These are phyloP conservation scores for Sclerotinia subarctica DNA, from an alignment of 2,329 filamentous ascomycete species.

Conservation along the genomic window DNA sequence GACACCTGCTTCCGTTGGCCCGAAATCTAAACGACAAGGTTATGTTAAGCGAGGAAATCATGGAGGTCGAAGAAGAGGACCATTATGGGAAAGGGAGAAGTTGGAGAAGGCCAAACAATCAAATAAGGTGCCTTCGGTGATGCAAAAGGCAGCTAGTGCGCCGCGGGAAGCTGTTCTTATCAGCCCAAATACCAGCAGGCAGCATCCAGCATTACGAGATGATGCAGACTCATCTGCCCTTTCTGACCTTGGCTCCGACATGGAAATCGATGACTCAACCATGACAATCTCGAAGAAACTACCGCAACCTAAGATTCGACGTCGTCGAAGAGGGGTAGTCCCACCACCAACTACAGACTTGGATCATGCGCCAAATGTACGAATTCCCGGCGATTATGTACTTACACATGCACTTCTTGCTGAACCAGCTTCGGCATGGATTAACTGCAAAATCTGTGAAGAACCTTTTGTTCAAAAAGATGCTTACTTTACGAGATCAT, in stretches of 20 bases:
- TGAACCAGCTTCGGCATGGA: slow-evolving; percentile 76
- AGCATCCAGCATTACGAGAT: slow-evolving; percentile 19
- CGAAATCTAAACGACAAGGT: slow-evolving; percentile 18
- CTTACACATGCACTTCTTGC: slow-evolving; percentile 73
- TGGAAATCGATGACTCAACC: slow-evolving; percentile 24
- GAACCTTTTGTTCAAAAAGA: slow-evolving; percentile 83
- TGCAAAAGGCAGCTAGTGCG: background rate
- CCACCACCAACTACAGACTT: slow-evolving; percentile 27
- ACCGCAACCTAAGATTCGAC: slow-evolving; percentile 21
- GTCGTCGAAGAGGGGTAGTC: slow-evolving; percentile 24
- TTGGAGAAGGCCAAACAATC: background rate
- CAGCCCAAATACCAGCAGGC: background rate
- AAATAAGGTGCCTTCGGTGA: background rate
- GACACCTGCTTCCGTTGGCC: background rate
- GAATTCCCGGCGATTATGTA: slow-evolving; percentile 75
- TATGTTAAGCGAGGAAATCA: slow-evolving; percentile 9
- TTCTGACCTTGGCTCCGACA: slow-evolving; percentile 21
- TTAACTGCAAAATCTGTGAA: slow-evolving; percentile 81
- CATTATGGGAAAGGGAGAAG: slow-evolving; percentile 20
- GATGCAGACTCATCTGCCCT: slow-evolving; percentile 17
- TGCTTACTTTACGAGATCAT: slow-evolving; percentile 78
- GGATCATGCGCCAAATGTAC: slow-evolving; percentile 39
- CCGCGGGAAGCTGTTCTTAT: background rate
- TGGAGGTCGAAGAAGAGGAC: slow-evolving; percentile 20
- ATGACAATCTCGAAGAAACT: slow-evolving; percentile 21